phyloP scores from a whole-genome alignment of 2,329 filamentous ascomycete species.

The Incumbomyces delicatus region DNA sequence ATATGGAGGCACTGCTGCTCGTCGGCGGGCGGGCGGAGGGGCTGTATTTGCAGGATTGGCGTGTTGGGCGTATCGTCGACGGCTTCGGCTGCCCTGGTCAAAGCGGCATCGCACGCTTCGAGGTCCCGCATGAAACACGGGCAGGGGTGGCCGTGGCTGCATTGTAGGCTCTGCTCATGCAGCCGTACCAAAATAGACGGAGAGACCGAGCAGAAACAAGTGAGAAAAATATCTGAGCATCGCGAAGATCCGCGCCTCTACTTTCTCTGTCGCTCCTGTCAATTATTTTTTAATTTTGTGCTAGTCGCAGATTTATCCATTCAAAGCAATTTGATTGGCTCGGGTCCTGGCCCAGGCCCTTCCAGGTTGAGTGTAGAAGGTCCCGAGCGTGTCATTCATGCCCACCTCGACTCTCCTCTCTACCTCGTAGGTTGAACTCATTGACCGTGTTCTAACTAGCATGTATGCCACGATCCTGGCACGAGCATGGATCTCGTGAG shows the following conservation, averaged over 20 bases:
- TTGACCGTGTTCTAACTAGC: too few species aligned
- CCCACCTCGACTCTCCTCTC: too few species aligned
- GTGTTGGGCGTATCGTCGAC: conserved; percentile 16
- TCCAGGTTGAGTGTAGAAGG: too few species aligned
- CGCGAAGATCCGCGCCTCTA: background rate
- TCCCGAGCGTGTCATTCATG: too few species aligned
- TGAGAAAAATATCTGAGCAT: background rate
- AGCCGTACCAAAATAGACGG: background rate
- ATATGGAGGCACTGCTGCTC: conserved; percentile 59
- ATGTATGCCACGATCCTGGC: too few species aligned
- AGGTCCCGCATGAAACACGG: conserved; percentile 11
- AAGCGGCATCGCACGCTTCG: conserved; percentile 13
- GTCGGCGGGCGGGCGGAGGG: conserved; percentile 9
- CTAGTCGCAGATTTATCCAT: too few species aligned
- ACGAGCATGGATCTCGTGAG: too few species aligned
- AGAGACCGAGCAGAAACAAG: background rate
- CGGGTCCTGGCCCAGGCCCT: too few species aligned
- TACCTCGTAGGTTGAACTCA: too few species aligned
- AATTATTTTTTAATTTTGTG: too few species aligned
- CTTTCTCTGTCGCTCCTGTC: too few species aligned
- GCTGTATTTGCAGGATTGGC: conserved; percentile 8
- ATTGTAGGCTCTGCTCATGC: background rate
- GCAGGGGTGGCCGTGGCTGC: conserved; percentile 7
- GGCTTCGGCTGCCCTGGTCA: conserved; percentile 12
- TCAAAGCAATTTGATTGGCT: background rate